phyloP scores from a whole-genome alignment of 2,329 filamentous ascomycete genomes.

The Chrysoporthe puriensis region DNA sequence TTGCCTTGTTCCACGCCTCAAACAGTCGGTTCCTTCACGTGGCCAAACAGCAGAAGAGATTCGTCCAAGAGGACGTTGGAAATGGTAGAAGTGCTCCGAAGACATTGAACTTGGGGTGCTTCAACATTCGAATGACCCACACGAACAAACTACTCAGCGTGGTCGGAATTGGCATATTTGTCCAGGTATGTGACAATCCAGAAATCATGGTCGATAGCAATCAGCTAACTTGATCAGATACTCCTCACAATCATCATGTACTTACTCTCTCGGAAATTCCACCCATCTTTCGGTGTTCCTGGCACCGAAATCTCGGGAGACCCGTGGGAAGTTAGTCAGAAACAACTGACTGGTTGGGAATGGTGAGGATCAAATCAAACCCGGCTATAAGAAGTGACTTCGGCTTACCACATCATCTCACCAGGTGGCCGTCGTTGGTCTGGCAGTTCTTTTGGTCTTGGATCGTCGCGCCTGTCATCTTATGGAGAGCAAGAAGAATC shows the following conservation, averaged over 20 bases:
- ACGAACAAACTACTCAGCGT: conserved; percentile 52
- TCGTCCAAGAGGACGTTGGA: conserved; percentile 30
- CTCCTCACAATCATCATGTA: conserved; percentile 63
- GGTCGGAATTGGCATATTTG: conserved; percentile 56
- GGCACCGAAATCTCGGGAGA: conserved; percentile 64
- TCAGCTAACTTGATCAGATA: conserved; percentile 48
- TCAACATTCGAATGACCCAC: conserved; percentile 46
- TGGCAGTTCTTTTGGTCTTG: conserved; percentile 70
- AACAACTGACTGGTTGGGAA: conserved; percentile 62
- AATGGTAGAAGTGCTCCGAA: conserved; percentile 20
- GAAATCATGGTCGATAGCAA: neutral
- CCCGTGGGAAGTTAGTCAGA: conserved; percentile 51
- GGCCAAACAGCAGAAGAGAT: conserved; percentile 55
- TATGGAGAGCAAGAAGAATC: conserved; percentile 64
- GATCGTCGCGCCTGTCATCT: conserved; percentile 62
- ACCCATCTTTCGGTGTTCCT: conserved; percentile 61
- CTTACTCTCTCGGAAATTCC: conserved; percentile 67
- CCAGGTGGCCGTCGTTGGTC: conserved; percentile 61
- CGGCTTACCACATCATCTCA: conserved; percentile 30
- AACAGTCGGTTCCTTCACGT: conserved; percentile 65
- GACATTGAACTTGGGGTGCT: conserved; percentile 37
- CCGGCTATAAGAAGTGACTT: neutral
- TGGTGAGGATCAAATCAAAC: conserved; percentile 50
- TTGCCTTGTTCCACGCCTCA: conserved; percentile 68
- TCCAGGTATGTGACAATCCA: conserved; percentile 52